Evolutionary conservation across 768 basidiomycete genomes (phyloP).

Genomic region (Suillus bovinus): DNA sequence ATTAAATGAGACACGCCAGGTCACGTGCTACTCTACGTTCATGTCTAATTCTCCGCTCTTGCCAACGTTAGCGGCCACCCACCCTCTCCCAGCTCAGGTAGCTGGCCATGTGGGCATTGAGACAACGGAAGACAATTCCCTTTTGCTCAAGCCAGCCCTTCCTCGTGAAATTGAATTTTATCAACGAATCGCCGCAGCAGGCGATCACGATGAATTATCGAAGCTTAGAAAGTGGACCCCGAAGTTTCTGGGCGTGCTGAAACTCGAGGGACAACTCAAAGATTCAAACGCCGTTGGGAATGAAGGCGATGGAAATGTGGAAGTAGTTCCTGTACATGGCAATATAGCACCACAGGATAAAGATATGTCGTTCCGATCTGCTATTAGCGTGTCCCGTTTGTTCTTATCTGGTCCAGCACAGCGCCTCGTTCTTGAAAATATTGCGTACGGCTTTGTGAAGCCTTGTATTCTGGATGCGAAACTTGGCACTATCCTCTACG

Average conservation of each 20-base stretch:
- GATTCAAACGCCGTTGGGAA: constrained; percentile 19
- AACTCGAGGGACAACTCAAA: constrained; percentile 56
- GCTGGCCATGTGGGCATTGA: constrained; percentile 81
- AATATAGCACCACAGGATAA: constrained; percentile 33
- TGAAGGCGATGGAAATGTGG: constrained; percentile 5
- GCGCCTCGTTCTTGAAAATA: constrained; percentile 85
- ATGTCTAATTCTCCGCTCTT: constrained; percentile 1
- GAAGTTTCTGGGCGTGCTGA: constrained; percentile 77
- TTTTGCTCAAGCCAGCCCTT: constrained; percentile 80
- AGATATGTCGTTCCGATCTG: constrained; percentile 40
- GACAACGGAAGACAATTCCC: constrained; percentile 66
- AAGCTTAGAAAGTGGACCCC: constrained; percentile 64
- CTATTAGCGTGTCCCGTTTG: background rate
- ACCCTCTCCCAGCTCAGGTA: constrained; percentile 61
- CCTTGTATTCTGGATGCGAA: constrained; percentile 93
- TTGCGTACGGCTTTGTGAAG: constrained; percentile 67
- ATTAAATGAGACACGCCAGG: constrained; percentile 5
- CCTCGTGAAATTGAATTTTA: constrained; percentile 74
- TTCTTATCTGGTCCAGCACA: constrained; percentile 36
- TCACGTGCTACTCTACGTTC: background rate
- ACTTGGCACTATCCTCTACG: constrained; percentile 88
- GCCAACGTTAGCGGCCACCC: constrained; percentile 23
- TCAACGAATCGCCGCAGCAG: constrained; percentile 46
- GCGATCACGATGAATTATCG: constrained; percentile 24
- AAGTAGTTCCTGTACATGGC: constrained; percentile 13